phyloP scores from a whole-genome alignment of 441 rosid genomes.

The Croton setiger region DNA sequence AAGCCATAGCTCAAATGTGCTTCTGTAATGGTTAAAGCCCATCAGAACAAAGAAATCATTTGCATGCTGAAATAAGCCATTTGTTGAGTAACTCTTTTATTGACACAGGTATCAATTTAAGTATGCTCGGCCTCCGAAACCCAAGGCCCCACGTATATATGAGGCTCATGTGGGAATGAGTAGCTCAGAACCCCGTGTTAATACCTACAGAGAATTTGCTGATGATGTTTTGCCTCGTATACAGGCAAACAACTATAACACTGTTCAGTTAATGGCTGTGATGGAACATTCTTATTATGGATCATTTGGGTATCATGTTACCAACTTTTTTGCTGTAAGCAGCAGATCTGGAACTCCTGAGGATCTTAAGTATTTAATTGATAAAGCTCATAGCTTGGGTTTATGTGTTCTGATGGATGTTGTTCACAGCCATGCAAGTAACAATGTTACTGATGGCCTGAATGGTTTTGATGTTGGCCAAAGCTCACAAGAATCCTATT shows the following conservation, averaged over 20 bases:
- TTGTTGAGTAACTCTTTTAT: conserved; percentile 21
- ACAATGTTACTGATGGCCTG: conserved; percentile 75
- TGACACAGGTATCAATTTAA: conserved; percentile 58
- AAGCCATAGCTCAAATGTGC: not conserved
- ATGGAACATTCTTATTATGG: conserved; percentile 90
- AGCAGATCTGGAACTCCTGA: conserved; percentile 85
- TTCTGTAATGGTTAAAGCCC: not conserved
- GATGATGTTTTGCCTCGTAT: conserved; percentile 77
- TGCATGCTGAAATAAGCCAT: conserved; percentile 4
- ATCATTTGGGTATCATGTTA: conserved; percentile 79
- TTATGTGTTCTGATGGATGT: conserved; percentile 71
- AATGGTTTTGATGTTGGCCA: conserved; percentile 89
- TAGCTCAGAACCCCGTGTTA: conserved; percentile 59
- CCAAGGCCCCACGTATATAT: conserved; percentile 65
- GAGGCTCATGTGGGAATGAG: conserved; percentile 96
- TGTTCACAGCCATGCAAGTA: conserved; percentile 83
- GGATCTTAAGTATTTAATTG: conserved; percentile 80
- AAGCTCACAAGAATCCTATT: conserved; percentile 68
- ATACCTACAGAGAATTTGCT: conserved; percentile 75
- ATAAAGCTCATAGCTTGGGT: conserved; percentile 85
- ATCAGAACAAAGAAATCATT: not conserved
- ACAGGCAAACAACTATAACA: conserved; percentile 64
- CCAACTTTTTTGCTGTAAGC: conserved; percentile 80
- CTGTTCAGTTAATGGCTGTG: conserved; percentile 78
- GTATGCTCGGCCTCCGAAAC: conserved; percentile 62